Base-by-base conservation (phyloP, 352 stramenopile species). In the Phytophthora ramorum region DNA sequence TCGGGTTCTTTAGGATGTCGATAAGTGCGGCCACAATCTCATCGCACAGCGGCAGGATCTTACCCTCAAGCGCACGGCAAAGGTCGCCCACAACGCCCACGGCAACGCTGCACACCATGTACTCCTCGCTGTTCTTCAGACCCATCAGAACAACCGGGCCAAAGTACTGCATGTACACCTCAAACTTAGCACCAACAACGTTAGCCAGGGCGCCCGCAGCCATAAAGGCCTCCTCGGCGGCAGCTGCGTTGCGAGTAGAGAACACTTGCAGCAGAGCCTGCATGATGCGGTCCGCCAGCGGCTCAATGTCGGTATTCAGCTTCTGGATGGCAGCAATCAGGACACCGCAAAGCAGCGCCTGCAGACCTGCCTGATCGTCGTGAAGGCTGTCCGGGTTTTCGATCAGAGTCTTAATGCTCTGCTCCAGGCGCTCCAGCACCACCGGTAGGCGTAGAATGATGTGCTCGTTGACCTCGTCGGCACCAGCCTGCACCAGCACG, bases 221-320 rank as follows among this genome's bases (percentile, higher is more conserved):
- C 80, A 98, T 96, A 63, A 99, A 98, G 28, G 96, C 96, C 77
- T 99, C 97, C 69, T 99, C 96, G 43, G 98, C 95, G 60, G 92
- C 96, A 40, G 90, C 90, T 26, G 96, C 91, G 71, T 98, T 98
- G 57, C 96, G 92, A 1, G 83, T 97, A 68, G 93, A 90, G 58
- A 99, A 96, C 2, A 99, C 96, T 71, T 98, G 85, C 35, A 99
- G 76, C n/a, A 99, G 78, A 35, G 96, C 89, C 51, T 94, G 83
- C 96, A 99, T 99, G 58, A 98, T 98, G 41, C 85, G 85, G 63
- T 99, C 96, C 0, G 92, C 83, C 40, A 96, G 83, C 6, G 91
- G 87, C 13, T 84, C 65, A 47, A 99, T 91, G 30, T 97, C 85
- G 6, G 83, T 72, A 46, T 93, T 89, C 46, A 99, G 68, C 71